Percentiles rank a stretch among this genome's conserved stretches.
Evolutionary conservation across 805 yeast species (phyloP).

Genomic region (Candida lessepsii): DNA sequence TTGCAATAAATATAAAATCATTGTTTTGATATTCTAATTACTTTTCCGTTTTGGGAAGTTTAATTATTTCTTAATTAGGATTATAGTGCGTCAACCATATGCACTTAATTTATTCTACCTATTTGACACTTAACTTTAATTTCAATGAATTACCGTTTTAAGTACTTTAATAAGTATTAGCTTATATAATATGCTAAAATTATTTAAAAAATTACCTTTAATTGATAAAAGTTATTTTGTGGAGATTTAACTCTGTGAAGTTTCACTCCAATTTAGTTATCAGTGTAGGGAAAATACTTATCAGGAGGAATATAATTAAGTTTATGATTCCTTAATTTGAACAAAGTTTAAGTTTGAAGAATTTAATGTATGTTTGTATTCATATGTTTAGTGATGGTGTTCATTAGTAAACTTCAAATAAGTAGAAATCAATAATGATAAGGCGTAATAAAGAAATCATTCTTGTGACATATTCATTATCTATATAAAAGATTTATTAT

Average conservation of each 20-base stretch:
- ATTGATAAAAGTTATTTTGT: conserved; percentile 3
- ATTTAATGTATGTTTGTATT: too few species aligned
- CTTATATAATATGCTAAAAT: background rate
- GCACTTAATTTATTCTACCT: background rate
- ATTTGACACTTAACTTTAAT: background rate
- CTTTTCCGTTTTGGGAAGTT: conserved; percentile 10
- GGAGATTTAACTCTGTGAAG: background rate
- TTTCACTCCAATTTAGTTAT: too few species aligned
- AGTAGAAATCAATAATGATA: too few species aligned
- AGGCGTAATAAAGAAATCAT: too few species aligned
- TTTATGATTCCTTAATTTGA: too few species aligned
- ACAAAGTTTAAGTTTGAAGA: too few species aligned
- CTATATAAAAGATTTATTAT: too few species aligned
- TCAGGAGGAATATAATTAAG: too few species aligned
- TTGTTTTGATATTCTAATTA: conserved; percentile 9
- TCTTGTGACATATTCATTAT: too few species aligned
- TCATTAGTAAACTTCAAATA: too few species aligned
- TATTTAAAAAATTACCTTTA: conserved; percentile 1
- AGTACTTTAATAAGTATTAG: conserved; percentile 4
- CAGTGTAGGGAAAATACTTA: too few species aligned
- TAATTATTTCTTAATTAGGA: conserved; percentile 4
- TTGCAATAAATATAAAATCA: conserved; percentile 6
- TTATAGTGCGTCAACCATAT: conserved; percentile 4
- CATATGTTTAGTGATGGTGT: too few species aligned
- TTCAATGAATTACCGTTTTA: conserved; percentile 4